These are phyloP conservation scores for Coffea canephora DNA, from an alignment of 257 asterid genomes.

Conservation along the genomic window DNA sequence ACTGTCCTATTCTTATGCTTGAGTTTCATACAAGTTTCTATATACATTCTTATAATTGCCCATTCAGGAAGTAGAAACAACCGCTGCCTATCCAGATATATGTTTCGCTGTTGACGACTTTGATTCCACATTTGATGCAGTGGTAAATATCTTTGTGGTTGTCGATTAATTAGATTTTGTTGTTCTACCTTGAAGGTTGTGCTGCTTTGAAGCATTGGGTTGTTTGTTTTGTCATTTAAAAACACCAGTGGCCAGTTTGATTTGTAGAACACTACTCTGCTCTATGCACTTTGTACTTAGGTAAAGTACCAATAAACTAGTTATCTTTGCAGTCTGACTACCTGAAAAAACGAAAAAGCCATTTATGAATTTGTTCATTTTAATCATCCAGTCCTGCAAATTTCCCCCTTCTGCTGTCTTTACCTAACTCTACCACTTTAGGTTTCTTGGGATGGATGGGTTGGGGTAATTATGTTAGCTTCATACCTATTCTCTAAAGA, in stretches of 20 bases:
- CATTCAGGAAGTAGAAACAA: conserved; percentile 87
- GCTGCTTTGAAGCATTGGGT: neutral
- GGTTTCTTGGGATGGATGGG: neutral
- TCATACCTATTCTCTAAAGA: neutral
- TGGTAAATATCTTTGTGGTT: conserved; percentile 48
- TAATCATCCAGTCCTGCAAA: conserved; percentile 1
- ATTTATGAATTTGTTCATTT: neutral
- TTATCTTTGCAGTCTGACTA: neutral
- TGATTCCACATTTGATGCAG: conserved; percentile 96
- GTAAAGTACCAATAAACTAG: neutral
- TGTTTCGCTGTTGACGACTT: conserved; percentile 98
- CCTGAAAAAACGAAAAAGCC: neutral
- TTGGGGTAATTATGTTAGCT: neutral
- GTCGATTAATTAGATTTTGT: conserved; percentile 4
- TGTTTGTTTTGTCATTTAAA: neutral
- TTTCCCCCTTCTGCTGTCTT: neutral
- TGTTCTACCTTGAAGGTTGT: neutral
- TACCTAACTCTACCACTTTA: neutral
- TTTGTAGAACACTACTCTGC: neutral
- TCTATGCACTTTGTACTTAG: neutral
- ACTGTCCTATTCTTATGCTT: neutral
- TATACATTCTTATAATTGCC: conserved; percentile 21
- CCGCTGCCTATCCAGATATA: conserved; percentile 94
- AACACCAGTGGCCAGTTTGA: neutral
- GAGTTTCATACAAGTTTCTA: conserved; percentile 17